Evolutionary conservation across 2,329 filamentous ascomycete species (phyloP), one percentile per base, ranked within the genome.

Genomic region (Aureobasidium subglaciale): DNA sequence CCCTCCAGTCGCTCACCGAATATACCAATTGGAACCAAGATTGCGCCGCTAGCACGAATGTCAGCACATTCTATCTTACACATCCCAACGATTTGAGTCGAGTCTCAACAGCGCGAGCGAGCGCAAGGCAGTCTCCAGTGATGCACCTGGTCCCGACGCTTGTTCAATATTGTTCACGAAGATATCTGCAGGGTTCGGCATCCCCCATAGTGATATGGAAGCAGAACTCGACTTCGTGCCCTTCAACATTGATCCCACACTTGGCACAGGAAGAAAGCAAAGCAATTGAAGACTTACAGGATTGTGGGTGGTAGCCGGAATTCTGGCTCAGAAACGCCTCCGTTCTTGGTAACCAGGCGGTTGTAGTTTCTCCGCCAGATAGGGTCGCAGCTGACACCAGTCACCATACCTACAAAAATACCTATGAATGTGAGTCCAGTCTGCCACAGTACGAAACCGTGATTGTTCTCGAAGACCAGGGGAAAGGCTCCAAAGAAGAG

Each of bases 401-500:
- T 43, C 1, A 86, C 57, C 83, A 89, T 88, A 41, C 87, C 85
- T 2, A 84, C 73, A 46, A 87, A 76, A 56, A 88, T 78, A 13
- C 84, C 86, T 43, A 93, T 65, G 69, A 96, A 96, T 13, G 83
- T 79, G 56, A 93, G 73, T n/a, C 90, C 91, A 10, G 82, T 77
- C 70, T 95, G 87, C 77, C 86, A 93, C 10, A 90, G 74, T 53
- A 82, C 83, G 73, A 96, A 90, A 18, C 81, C 83, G 67, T 95
- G 86, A 43, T 87, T 84, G 41, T 78, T 80, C 24, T 77, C 69
- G 65, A 96, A 96, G 15, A 96, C 84, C 15, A 45, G 52, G 2
- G 24, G 37, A 16, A 96, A 95, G 0, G 90, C 90, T 18, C 90
- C 90, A 68, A 95, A 95, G 75, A 95, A 95, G 9, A 96, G 81